Evolutionary conservation across 768 basidiomycete genomes (phyloP).

Genomic region (Russula lepida): DNA sequence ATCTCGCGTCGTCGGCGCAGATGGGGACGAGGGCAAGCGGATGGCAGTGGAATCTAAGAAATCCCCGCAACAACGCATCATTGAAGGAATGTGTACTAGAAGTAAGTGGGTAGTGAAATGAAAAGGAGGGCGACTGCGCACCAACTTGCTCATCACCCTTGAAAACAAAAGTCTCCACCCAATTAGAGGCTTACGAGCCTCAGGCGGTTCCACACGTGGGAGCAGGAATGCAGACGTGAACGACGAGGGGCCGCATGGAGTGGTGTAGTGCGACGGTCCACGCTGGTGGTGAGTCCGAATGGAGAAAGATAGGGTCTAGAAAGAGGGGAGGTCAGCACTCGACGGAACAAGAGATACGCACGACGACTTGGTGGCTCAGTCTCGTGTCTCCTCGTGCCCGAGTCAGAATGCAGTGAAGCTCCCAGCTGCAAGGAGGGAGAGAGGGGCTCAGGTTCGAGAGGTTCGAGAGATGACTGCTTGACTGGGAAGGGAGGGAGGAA

Average conservation of each 20-base stretch:
- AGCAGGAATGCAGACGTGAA: too few relatives aligned
- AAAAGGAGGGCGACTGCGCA: slow-evolving; percentile 37
- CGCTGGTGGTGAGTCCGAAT: too few relatives aligned
- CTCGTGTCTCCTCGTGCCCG: too few relatives aligned
- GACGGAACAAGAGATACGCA: too few relatives aligned
- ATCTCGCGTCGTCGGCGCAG: slow-evolving; percentile 18
- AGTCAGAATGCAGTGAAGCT: too few relatives aligned
- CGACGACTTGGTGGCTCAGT: too few relatives aligned
- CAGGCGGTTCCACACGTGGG: slow-evolving; percentile 99
- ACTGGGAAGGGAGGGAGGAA: slow-evolving; percentile 63
- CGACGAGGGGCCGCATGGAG: too few relatives aligned
- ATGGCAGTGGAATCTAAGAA: slow-evolving; percentile 45
- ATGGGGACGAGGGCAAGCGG: slow-evolving; percentile 21
- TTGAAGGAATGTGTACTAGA: too few relatives aligned
- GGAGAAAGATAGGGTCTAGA: too few relatives aligned
- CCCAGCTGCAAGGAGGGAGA: too few relatives aligned
- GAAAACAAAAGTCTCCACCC: slow-evolving; percentile 96
- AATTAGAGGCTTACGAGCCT: slow-evolving; percentile 83
- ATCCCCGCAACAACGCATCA: not conserved
- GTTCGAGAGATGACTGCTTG: slow-evolving; percentile 25
- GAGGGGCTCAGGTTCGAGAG: slow-evolving; percentile 28
- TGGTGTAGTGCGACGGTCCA: too few relatives aligned
- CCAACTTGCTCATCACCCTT: slow-evolving; percentile 90
- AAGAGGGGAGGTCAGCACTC: too few relatives aligned
- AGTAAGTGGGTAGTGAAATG: not conserved